Conservation (phyloP, 805 yeast species). For the Priceomyces haplophilus region DNA sequence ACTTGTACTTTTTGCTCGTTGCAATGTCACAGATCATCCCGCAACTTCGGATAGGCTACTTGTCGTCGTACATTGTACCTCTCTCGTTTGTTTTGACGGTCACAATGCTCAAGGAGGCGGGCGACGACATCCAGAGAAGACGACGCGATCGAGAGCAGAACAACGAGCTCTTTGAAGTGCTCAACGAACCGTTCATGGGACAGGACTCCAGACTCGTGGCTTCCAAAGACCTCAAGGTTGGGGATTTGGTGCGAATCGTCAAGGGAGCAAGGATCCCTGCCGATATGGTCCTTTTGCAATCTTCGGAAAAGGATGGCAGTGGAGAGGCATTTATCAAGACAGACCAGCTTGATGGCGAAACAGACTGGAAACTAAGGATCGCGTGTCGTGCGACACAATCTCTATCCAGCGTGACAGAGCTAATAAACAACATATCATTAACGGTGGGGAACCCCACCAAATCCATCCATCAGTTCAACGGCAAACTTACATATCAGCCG, state of each 20-base stretch:
- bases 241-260: constrained; percentile 75
- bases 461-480: constrained; percentile 76
- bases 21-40: constrained; percentile 93
- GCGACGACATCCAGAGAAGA: constrained; percentile 88
- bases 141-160: constrained; percentile 89
- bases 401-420: constrained; percentile 43
- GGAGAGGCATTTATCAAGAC: constrained; percentile 95
- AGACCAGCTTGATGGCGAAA: constrained; percentile 97
- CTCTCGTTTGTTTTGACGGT: constrained; percentile 87
- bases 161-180: constrained; percentile 73
- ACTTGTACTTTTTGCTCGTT: constrained; percentile 84
- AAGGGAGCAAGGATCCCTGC: constrained; percentile 92
- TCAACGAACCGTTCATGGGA: constrained; percentile 27
- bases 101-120: constrained; percentile 93
- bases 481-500: constrained; percentile 59
- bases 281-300: constrained; percentile 79
- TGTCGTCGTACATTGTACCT: constrained; percentile 91
- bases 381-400: constrained; percentile 74
- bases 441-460: constrained; percentile 85
- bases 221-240: constrained; percentile 70
- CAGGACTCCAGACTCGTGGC: constrained; percentile 31
- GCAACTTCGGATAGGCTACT: constrained; percentile 84
- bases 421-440: constrained; percentile 47
- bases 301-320: constrained; percentile 60
- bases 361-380: constrained; percentile 94